These are phyloP conservation scores for Ephemerocybe angulata DNA, from an alignment of 768 basidiomycete species.

Conservation along the genomic window DNA sequence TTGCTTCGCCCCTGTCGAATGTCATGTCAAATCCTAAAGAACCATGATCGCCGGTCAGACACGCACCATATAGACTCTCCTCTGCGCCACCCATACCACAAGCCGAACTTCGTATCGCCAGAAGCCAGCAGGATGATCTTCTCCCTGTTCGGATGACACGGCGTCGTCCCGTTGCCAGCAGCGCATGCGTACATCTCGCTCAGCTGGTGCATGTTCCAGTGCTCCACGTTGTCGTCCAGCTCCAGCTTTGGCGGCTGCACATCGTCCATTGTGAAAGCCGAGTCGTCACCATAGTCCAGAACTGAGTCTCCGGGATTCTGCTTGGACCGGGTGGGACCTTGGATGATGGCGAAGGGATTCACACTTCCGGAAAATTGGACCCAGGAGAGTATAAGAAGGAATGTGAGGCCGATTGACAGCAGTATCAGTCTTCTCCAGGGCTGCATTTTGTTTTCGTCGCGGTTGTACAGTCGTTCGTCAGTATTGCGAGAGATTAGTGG, in stretches of 20 bases:
- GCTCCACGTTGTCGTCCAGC: not conserved
- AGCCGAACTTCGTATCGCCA: constrained; percentile 22
- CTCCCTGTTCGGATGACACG: constrained; percentile 29
- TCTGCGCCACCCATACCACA: constrained; percentile 15
- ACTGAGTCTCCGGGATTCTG: too few species aligned
- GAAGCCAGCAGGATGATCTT: constrained; percentile 31
- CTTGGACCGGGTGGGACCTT: too few species aligned
- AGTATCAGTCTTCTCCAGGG: too few species aligned
- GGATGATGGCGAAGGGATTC: too few species aligned
- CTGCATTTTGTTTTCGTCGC: too few species aligned
- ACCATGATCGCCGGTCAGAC: not conserved
- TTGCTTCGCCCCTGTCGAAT: constrained; percentile 21
- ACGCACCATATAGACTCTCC: constrained; percentile 30
- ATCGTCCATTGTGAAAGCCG: too few species aligned
- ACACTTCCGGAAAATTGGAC: too few species aligned
- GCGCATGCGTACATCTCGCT: constrained; percentile 27
- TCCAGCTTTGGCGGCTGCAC: not conserved
- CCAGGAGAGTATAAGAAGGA: too few species aligned
- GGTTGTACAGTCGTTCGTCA: too few species aligned
- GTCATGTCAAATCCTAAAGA: not conserved
- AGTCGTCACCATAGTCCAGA: too few species aligned
- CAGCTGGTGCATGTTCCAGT: constrained; percentile 23
- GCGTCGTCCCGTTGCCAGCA: constrained; percentile 15
- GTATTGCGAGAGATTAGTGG: too few species aligned
- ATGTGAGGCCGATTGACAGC: too few species aligned